phyloP scores from a whole-genome alignment of 2,329 filamentous ascomycete species.

The Colletotrichum ledebouriae region DNA sequence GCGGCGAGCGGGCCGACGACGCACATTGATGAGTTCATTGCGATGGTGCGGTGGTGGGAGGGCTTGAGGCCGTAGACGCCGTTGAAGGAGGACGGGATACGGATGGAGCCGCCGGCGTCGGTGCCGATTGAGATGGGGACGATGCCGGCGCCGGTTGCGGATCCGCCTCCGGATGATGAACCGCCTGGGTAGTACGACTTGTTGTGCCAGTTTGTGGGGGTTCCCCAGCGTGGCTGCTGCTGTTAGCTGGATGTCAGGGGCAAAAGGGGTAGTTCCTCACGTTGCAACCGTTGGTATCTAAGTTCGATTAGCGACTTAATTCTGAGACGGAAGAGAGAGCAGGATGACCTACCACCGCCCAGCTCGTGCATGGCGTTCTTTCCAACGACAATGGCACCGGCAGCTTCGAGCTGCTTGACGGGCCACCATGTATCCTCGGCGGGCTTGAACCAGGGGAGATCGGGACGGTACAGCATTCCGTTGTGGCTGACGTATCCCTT shows the following conservation, averaged over 20 bases:
- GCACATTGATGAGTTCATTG: slow-evolving; percentile 65
- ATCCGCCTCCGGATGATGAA: slow-evolving; percentile 82
- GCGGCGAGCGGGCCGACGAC: slow-evolving; percentile 82
- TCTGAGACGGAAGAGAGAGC: slow-evolving; percentile 4
- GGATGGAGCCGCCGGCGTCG: slow-evolving; percentile 80
- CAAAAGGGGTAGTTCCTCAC: slow-evolving; percentile 48
- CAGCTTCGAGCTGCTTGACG: slow-evolving; percentile 77
- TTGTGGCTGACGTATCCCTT: slow-evolving; percentile 77
- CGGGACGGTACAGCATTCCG: slow-evolving; percentile 73
- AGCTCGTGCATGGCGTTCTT: slow-evolving; percentile 87
- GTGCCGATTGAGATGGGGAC: slow-evolving; percentile 82
- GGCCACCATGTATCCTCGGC: slow-evolving; percentile 75
- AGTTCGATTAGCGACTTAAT: slow-evolving; percentile 40
- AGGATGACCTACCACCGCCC: slow-evolving; percentile 69
- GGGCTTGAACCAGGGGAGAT: slow-evolving; percentile 63
- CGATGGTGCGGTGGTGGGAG: slow-evolving; percentile 77
- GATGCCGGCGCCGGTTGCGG: slow-evolving; percentile 77
- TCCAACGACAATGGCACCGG: slow-evolving; percentile 80
- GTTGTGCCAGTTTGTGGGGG: slow-evolving; percentile 84
- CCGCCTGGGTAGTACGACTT: slow-evolving; percentile 83
- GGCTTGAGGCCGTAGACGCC: slow-evolving; percentile 87
- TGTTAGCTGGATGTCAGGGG: slow-evolving; percentile 52
- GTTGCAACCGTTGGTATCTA: slow-evolving; percentile 87
- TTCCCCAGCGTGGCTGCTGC: slow-evolving; percentile 73
- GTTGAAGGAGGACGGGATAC: slow-evolving; percentile 81